Percentiles rank a stretch among this genome's conserved stretches.
Conservation (phyloP, 768 basidiomycete genomes). For the Cystobasidium ongulense region DNA sequence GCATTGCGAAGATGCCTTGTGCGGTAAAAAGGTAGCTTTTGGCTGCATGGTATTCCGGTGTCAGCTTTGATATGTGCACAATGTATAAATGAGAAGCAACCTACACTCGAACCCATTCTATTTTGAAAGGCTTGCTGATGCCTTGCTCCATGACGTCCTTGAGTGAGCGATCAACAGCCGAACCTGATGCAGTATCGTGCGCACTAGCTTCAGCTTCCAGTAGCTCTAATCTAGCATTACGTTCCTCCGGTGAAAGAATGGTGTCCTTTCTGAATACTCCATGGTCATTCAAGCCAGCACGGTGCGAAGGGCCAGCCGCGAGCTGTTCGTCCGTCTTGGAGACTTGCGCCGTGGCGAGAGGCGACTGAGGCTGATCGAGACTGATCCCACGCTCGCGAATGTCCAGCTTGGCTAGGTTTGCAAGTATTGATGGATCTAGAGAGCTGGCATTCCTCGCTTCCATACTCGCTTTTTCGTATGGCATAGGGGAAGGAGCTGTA, state of each 20-base stretch:
- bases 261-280: conserved; percentile 46
- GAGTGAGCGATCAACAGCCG: background rate
- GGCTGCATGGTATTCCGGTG: conserved; percentile 39
- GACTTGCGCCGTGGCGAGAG: background rate
- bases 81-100: too few relatives aligned
- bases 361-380: background rate
- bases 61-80: background rate
- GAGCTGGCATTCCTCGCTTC: background rate
- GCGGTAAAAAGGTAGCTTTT: conserved; percentile 63
- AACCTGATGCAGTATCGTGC: conserved; percentile 9
- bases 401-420: background rate
- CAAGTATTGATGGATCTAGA: conserved; percentile 1
- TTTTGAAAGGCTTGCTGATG: conserved; percentile 72
- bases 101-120: conserved; percentile 62
- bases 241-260: conserved; percentile 34
- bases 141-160: conserved; percentile 42
- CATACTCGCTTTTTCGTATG: background rate
- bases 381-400: background rate
- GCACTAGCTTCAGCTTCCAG: conserved; percentile 40
- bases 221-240: conserved; percentile 32
- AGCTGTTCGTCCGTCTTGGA: background rate
- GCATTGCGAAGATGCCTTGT: conserved; percentile 76
- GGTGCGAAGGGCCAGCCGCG: background rate
- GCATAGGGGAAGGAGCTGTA: background rate
- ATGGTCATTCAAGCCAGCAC: conserved; percentile 30